Conservation (phyloP, 1,139 yeast species). For the Sugiyamaella grinbergsii region DNA sequence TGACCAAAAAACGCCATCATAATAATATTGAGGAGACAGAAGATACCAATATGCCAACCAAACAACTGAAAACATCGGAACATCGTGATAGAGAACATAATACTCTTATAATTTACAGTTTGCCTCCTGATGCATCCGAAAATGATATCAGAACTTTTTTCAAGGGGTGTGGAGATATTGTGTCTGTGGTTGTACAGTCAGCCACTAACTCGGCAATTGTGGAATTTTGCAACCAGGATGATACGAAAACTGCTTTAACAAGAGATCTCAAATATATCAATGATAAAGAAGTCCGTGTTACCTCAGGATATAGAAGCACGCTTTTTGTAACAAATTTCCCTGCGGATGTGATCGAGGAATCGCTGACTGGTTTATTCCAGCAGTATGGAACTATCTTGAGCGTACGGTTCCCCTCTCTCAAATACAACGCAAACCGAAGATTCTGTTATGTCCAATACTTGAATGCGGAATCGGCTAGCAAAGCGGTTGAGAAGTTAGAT, state of each 20-base stretch:
- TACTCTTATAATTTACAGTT: conserved; percentile 51
- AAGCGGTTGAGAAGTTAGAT: conserved; percentile 52
- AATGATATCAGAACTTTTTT: conserved; percentile 50
- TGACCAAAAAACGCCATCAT: conserved; percentile 3
- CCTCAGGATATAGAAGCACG: conserved; percentile 49
- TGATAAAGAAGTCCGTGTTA: conserved; percentile 51
- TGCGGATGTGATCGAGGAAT: conserved; percentile 51
- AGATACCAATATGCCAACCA: conserved; percentile 2
- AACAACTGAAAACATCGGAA: conserved; percentile 2
- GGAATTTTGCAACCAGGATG: conserved; percentile 57
- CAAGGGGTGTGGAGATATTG: conserved; percentile 59
- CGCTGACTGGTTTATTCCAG: conserved; percentile 50
- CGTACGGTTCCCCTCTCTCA: conserved; percentile 68
- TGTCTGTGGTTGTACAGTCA: conserved; percentile 22
- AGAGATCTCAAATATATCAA: conserved; percentile 54
- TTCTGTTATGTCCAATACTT: conserved; percentile 75
- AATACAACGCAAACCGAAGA: conserved; percentile 57
- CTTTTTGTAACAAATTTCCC: conserved; percentile 77
- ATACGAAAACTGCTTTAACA: conserved; percentile 62
- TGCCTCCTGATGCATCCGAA: conserved; percentile 44
- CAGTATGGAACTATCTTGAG: conserved; percentile 53
- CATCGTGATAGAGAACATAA: conserved; percentile 59
- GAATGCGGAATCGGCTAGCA: conserved; percentile 49
- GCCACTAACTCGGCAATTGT: conserved; percentile 36
- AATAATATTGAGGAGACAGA: conserved; percentile 3